Evolutionary conservation across 129 eudicot genomes (phyloP), one percentile per base, ranked within the genome.

Genomic region (Chrysanthemum lavandulifolium): DNA sequence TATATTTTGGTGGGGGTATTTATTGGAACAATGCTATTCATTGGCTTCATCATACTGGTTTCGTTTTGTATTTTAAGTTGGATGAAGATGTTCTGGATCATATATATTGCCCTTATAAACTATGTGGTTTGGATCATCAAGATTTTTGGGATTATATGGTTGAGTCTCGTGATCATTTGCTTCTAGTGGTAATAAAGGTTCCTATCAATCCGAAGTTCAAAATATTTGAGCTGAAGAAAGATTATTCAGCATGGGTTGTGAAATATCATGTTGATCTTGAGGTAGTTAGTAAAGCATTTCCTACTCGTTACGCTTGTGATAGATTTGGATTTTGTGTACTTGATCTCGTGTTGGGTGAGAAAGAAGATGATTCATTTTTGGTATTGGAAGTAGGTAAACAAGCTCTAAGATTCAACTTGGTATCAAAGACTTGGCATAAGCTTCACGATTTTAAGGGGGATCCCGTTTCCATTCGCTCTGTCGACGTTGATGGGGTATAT

Each of bases 221-320:
- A 47, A 81, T 88, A 1, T 69, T 77, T 49, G 90, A 88, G 58
- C 10, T 80, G 81, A 60, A 69, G 27, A 78, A 56, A 71, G 89
- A 87, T 18, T 66, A 80, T 25, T 80, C 0, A 19, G 21, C 84
- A 12, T 82, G 94, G 87, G 71, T 75, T 67, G 65, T 76, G 3
- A 87, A 87, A 78, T 82, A 73, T 29, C 18, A 18, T 12, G 85
- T 84, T 61, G 82, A 87, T 74, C 64, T 82, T 43, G 65, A 69
- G 14, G 69, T 8, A 27, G 61, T 68, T 27, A n/a, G 61, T 52
- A 10, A 47, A 31, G 4, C 49, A 9, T 68, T 23, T 60, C 73
- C 73, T 68, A 6, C 55, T 18, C 55, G 33, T 66, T 8, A 52
- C 5, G 2, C 10, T 51, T 13, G 60, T 45, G 31, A 5, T 14